Evolutionary conservation across 495 filamentous ascomycete species (phyloP).

Genomic region (Pseudevernia furfuracea): DNA sequence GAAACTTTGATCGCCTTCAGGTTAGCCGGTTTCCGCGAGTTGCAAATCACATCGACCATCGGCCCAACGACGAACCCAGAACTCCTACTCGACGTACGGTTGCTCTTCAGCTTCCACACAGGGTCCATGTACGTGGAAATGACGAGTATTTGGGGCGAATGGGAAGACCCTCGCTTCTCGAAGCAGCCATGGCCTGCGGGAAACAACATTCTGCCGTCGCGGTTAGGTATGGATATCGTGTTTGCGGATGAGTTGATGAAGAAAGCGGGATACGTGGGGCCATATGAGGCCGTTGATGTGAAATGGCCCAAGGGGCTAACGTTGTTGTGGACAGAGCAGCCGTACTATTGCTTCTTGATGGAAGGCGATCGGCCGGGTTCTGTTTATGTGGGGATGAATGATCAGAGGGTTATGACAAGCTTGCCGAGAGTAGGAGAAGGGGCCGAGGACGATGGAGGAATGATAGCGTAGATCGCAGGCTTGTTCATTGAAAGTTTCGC

Average conservation of each 20-base stretch:
- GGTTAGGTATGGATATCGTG: slow-evolving; percentile 5
- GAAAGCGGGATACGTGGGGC: neutral
- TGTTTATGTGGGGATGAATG: slow-evolving; percentile 7
- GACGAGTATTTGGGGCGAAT: neutral
- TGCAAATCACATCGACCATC: neutral
- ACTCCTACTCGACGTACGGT: slow-evolving; percentile 1
- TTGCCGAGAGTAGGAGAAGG: neutral
- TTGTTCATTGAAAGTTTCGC: neutral
- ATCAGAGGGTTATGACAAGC: neutral
- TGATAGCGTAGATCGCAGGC: neutral
- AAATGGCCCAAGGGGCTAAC: neutral
- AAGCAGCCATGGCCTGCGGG: neutral
- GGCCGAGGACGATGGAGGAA: neutral
- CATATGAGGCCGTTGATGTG: slow-evolving; percentile 1
- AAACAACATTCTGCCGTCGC: neutral
- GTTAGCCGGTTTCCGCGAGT: neutral
- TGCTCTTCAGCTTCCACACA: neutral
- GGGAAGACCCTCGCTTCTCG: neutral
- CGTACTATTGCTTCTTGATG: slow-evolving; percentile 9
- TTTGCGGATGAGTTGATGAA: neutral
- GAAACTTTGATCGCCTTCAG: neutral
- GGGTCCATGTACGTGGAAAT: slow-evolving; percentile 1
- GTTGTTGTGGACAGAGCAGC: neutral
- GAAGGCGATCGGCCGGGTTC: neutral
- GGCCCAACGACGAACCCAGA: neutral